These are phyloP conservation scores for Spongispora temasekensis DNA, from an alignment of 1,284 basidiomycete genomes.

Conservation along the genomic window DNA sequence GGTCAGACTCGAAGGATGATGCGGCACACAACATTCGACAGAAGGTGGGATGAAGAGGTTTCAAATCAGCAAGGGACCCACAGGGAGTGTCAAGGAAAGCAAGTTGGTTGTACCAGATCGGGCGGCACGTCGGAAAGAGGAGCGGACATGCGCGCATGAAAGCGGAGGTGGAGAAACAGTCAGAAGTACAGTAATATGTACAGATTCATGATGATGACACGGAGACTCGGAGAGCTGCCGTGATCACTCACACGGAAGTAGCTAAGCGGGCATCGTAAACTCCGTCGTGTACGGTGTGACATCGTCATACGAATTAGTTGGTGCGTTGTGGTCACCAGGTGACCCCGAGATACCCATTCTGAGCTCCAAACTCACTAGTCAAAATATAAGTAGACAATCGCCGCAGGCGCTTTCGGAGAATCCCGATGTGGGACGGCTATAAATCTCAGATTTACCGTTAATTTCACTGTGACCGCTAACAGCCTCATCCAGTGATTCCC, in stretches of 20 bases:
- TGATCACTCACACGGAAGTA: slow-evolving; percentile 24
- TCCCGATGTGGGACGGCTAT: slow-evolving; percentile 23
- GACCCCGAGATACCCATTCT: no score
- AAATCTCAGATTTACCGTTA: no score
- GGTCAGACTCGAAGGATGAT: slow-evolving; percentile 27
- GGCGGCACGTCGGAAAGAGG: slow-evolving; percentile 34
- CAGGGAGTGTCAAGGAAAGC: slow-evolving; percentile 30
- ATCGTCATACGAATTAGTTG: neutral
- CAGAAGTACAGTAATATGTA: slow-evolving; percentile 32
- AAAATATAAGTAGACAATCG: slow-evolving; percentile 24
- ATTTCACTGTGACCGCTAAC: no score
- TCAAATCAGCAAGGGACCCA: slow-evolving; percentile 36
- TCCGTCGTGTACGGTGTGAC: slow-evolving; percentile 22
- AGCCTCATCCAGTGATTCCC: no score
- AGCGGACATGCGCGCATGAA: slow-evolving; percentile 22
- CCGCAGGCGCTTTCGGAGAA: slow-evolving; percentile 23
- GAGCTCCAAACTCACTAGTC: slow-evolving; percentile 14
- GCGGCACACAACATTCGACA: slow-evolving; percentile 32
- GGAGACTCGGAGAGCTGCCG: slow-evolving; percentile 25
- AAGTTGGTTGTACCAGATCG: slow-evolving; percentile 37
- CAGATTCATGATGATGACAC: slow-evolving; percentile 26
- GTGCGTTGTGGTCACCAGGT: slow-evolving; percentile 3
- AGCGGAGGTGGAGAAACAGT: slow-evolving; percentile 17
- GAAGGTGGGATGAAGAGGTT: slow-evolving; percentile 36
- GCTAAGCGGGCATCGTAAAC: slow-evolving; percentile 19